Evolutionary conservation across 2,329 filamentous ascomycete genomes (phyloP).

Genomic region (Ceratocystis lukuohia): DNA sequence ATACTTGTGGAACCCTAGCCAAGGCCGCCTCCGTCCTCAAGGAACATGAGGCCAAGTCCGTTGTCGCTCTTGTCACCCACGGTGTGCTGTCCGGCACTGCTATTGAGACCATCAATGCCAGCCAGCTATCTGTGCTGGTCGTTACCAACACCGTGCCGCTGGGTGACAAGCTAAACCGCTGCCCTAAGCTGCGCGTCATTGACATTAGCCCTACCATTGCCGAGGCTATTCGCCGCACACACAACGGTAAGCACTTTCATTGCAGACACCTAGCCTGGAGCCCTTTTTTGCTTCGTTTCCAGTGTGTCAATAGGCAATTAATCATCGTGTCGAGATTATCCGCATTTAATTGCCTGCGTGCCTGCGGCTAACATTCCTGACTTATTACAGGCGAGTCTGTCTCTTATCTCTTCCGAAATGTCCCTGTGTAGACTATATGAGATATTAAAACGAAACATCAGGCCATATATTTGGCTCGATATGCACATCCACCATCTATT

Average conservation of each 20-base stretch:
- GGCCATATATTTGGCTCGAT: not conserved
- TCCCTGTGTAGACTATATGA: slow-evolving; percentile 33
- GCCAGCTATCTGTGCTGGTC: slow-evolving; percentile 62
- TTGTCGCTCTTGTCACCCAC: slow-evolving; percentile 91
- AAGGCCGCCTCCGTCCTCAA: slow-evolving; percentile 87
- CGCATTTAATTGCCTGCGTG: not conserved
- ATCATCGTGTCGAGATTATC: too few species aligned
- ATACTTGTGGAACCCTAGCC: slow-evolving; percentile 58
- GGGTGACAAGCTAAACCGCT: slow-evolving; percentile 64
- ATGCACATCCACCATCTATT: not conserved
- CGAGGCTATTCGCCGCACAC: slow-evolving; percentile 55
- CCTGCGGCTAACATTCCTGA: not conserved
- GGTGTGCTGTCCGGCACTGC: slow-evolving; percentile 81
- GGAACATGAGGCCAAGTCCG: slow-evolving; percentile 71
- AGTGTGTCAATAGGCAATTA: too few species aligned
- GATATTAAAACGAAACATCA: not conserved
- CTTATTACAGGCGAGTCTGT: slow-evolving; percentile 36
- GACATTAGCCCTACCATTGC: slow-evolving; percentile 76
- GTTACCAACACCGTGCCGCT: slow-evolving; percentile 59
- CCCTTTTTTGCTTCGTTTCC: too few species aligned
- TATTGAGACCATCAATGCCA: slow-evolving; percentile 72
- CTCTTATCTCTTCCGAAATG: slow-evolving; percentile 55
- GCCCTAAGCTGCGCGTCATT: slow-evolving; percentile 74
- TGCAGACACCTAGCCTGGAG: not conserved
- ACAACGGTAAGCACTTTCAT: slow-evolving; percentile 39